Evolutionary conservation across 371 early-diverging fungal genomes (phyloP), one percentile per base, ranked within the genome.

Genomic region (Lichtheimia corymbifera): DNA sequence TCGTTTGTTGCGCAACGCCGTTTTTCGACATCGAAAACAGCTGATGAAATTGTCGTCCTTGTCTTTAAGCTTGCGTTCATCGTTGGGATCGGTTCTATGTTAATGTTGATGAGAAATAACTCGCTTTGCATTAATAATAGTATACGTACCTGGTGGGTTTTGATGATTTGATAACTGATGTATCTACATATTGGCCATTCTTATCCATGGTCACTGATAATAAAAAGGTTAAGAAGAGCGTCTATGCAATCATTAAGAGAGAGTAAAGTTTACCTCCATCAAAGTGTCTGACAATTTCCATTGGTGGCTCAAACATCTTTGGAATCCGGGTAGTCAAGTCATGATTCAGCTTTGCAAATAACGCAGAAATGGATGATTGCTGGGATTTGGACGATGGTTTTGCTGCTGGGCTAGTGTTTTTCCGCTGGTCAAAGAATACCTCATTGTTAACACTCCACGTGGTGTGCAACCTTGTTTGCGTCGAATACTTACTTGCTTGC

Each of bases 1-100:
- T 27, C 70, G 79, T 42, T 70, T 71, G 12, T 72, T 72, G n/a
- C 47, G 57, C 7, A 85, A 51, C 0, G 90, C 83, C 12, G 85
- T 83, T 50, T 80, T 76, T 45, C 83, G 72, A 65, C 91, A 91
- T 24, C 74, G 69, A 50, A 82, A 89, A 64, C 91, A 91, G 44
- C 79, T 24, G 3, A 86, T 79, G 25, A 79, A 71, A 11, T 76
- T 64, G 49, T 85, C 84, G 28, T 83, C 64, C 49, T 74, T 74
- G 64, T 85, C 85, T 14, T 73, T 72, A 6, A 87, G 61, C 42
- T 69, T 75, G 50, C 64, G 55, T 55, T 82, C 83, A 52, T 87
- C 86, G 22, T 79, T 22, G 22, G 47, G 5, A n/a, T 22, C 47
- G 6, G 47, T 22, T 47, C 47, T 47, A 47, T 18, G 22, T 18